These are phyloP conservation scores for Pelagomonas calceolata DNA, from an alignment of 108 stramenopile genomes.

Conservation along the genomic window DNA sequence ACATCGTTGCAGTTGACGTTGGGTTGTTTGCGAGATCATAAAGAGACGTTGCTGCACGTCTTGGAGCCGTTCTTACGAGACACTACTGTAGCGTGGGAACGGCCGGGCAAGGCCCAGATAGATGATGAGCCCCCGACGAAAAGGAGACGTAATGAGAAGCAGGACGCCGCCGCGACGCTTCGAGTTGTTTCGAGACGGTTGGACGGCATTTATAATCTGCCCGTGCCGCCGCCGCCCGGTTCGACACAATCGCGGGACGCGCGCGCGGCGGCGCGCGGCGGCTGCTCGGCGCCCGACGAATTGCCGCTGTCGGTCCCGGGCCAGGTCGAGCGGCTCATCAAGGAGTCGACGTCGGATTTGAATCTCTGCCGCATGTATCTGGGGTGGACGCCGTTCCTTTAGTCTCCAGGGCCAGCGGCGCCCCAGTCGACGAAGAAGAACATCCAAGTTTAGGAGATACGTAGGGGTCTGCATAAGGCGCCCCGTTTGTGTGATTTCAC, in stretches of 20 bases:
- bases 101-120: slow-evolving; percentile 26
- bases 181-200: slow-evolving; percentile 3
- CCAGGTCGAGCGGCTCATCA: slow-evolving; percentile 46
- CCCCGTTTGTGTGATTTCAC: no score
- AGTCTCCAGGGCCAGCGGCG: no score
- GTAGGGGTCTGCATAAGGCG: no score
- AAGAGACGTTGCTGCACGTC: slow-evolving; percentile 83
- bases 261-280: slow-evolving; percentile 2
- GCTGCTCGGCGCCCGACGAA: slow-evolving; percentile 1
- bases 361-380: slow-evolving; percentile 46
- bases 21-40: slow-evolving; percentile 71
- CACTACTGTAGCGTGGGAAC: slow-evolving; percentile 38
- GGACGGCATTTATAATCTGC: background rate
- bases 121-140: slow-evolving; percentile 8
- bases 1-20: slow-evolving; percentile 64
- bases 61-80: slow-evolving; percentile 82
- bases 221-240: slow-evolving; percentile 12
- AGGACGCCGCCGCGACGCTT: background rate
- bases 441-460: no score
- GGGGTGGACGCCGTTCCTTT: slow-evolving; percentile 25
- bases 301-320: slow-evolving; percentile 48
- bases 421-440: no score
- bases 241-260: slow-evolving; percentile 26
- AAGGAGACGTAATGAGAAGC: background rate
- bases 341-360: slow-evolving; percentile 38